Percentiles rank a stretch among this genome's conserved stretches.
Conservation (phyloP, 768 basidiomycete species). For the Suillus plorans region DNA sequence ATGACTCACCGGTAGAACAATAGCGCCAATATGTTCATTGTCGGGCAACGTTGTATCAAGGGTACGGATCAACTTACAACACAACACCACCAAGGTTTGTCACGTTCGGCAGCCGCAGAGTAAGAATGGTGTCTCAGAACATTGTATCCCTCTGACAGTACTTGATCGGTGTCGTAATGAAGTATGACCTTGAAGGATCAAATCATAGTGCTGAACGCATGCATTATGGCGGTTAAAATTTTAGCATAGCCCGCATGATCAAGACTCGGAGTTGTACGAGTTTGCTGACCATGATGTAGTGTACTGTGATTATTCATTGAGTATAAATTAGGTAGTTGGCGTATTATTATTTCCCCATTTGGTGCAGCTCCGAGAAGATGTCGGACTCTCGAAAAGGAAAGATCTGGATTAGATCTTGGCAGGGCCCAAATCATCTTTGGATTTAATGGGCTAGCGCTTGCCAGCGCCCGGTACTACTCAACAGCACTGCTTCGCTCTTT, state of each 20-base stretch:
- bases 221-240: too few species aligned
- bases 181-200: too few species aligned
- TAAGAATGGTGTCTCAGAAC: background rate
- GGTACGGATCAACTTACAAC: background rate
- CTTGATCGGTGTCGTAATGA: background rate
- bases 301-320: background rate
- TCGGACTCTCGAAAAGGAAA: background rate
- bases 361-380: background rate
- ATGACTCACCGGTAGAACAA: background rate
- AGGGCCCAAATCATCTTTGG: background rate
- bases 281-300: too few species aligned
- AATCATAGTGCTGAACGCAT: too few species aligned
- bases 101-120: background rate
- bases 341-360: background rate
- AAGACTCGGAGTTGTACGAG: background rate
- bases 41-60: background rate
- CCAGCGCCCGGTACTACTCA: background rate
- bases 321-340: background rate
- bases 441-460: conserved; percentile 4
- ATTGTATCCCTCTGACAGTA: background rate
- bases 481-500: background rate
- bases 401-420: conserved; percentile 2
- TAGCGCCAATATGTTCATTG: background rate
- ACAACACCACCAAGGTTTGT: background rate
- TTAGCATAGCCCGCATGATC: too few species aligned